Evolutionary conservation across 208 protist genomes (phyloP).

Genomic region (Wallacemonas sp.): DNA sequence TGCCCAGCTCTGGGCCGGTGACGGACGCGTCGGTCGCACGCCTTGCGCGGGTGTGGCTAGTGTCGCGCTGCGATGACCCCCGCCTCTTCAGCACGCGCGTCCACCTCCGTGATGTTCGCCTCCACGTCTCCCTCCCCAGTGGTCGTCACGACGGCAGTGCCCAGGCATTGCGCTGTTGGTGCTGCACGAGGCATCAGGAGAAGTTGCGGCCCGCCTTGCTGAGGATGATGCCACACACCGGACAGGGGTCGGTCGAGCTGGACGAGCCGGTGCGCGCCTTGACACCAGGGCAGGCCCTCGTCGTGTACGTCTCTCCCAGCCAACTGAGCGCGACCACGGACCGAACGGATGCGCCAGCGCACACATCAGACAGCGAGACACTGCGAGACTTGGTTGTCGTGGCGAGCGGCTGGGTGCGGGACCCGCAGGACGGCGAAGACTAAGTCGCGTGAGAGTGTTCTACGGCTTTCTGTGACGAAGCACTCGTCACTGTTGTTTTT

Average conservation of each 20-base stretch:
- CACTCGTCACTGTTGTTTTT: background rate
- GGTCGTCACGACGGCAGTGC: conserved; percentile 19
- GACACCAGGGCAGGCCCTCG: conserved; percentile 62
- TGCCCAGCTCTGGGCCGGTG: too few relatives aligned
- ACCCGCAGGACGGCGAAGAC: too few relatives aligned
- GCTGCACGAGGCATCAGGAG: conserved; percentile 63
- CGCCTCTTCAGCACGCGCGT: conserved; percentile 29
- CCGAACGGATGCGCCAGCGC: background rate
- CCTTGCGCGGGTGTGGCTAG: conserved; percentile 60
- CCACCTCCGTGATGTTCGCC: background rate
- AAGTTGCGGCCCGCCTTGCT: conserved; percentile 38
- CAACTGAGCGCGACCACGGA: background rate
- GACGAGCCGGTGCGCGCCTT: conserved; percentile 50
- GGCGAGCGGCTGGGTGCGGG: conserved; percentile 38
- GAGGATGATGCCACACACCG: background rate
- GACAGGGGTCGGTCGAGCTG: conserved; percentile 26
- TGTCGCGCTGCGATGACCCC: conserved; percentile 56
- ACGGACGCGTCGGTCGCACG: too few relatives aligned
- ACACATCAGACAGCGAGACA: background rate
- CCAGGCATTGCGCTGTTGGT: conserved; percentile 29
- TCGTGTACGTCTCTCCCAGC: conserved; percentile 35
- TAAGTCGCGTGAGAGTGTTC: too few relatives aligned
- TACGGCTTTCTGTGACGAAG: background rate
- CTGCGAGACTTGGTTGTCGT: conserved; percentile 22
- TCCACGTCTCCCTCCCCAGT: conserved; percentile 2